Evolutionary conservation across 148 eudicot species (phyloP).

Genomic region (Camellia lanceoleosa): DNA sequence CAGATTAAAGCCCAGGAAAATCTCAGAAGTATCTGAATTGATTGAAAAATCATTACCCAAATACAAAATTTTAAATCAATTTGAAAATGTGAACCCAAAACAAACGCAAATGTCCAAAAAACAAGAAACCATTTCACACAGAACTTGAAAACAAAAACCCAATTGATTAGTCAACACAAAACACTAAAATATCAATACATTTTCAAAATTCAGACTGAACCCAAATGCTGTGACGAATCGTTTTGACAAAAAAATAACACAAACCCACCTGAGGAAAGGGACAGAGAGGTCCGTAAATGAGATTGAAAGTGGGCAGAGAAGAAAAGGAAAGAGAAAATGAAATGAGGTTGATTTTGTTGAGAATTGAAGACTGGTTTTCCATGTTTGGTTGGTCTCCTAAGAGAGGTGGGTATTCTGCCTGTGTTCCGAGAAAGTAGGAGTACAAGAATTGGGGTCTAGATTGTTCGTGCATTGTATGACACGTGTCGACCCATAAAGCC

Average conservation of each 20-base stretch:
- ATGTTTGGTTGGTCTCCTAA: conserved; percentile 26
- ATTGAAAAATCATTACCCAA: background rate
- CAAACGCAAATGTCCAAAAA: background rate
- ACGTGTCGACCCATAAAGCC: background rate
- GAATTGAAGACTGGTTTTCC: conserved; percentile 23
- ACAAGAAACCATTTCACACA: background rate
- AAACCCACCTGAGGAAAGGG: conserved; percentile 17
- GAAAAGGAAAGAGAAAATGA: background rate
- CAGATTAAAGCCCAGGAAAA: background rate
- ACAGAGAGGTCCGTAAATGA: background rate
- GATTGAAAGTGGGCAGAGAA: background rate
- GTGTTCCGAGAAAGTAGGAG: conserved; percentile 28
- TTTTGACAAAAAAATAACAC: background rate
- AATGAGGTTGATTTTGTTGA: background rate
- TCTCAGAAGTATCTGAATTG: background rate
- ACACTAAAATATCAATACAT: background rate
- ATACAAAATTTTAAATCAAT: background rate
- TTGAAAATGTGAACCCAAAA: background rate
- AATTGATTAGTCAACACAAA: background rate
- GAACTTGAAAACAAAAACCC: background rate
- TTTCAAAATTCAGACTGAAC: background rate
- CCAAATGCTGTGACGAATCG: background rate
- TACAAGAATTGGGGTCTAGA: background rate
- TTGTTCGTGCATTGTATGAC: background rate
- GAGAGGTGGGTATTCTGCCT: conserved; percentile 20